Evolutionary conservation across 495 filamentous ascomycete genomes (phyloP).

Genomic region (Aspergillus heteromorphus): DNA sequence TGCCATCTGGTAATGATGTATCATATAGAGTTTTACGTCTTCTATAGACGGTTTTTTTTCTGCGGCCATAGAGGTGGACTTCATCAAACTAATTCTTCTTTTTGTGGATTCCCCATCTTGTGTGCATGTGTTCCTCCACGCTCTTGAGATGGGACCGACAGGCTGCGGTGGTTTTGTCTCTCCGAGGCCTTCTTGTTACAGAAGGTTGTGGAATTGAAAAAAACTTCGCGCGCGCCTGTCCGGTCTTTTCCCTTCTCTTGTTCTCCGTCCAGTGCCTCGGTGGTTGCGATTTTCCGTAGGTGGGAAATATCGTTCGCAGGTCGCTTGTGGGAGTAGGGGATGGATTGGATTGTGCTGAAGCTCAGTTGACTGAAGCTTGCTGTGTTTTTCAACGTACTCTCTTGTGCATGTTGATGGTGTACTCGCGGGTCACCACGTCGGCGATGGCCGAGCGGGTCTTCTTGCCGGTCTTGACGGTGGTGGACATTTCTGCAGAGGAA

Average conservation of each 20-base stretch:
- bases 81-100: conserved; percentile 63
- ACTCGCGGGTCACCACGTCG: conserved; percentile 98
- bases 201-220: not conserved
- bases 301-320: not conserved
- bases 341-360: not conserved
- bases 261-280: conserved; percentile 24
- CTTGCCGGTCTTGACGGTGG: conserved; percentile 57
- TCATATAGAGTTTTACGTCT: not conserved
- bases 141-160: not conserved
- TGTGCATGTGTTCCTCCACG: conserved; percentile 14
- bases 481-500: conserved; percentile 61
- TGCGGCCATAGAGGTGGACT: conserved; percentile 57
- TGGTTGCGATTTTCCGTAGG: conserved; percentile 19
- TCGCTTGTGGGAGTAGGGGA: not conserved
- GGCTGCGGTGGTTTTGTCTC: not conserved
- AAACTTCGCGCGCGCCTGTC: not conserved
- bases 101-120: conserved; percentile 7
- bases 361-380: not conserved
- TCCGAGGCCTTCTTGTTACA: not conserved
- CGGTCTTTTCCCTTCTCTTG: conserved; percentile 5
- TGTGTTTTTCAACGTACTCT: conserved; percentile 73
- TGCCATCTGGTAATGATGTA: conserved; percentile 43
- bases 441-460: conserved; percentile 84
- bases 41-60: conserved; percentile 23
- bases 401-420: conserved; percentile 99